phyloP scores from a whole-genome alignment of 768 basidiomycete species.

The Russula lepida region DNA sequence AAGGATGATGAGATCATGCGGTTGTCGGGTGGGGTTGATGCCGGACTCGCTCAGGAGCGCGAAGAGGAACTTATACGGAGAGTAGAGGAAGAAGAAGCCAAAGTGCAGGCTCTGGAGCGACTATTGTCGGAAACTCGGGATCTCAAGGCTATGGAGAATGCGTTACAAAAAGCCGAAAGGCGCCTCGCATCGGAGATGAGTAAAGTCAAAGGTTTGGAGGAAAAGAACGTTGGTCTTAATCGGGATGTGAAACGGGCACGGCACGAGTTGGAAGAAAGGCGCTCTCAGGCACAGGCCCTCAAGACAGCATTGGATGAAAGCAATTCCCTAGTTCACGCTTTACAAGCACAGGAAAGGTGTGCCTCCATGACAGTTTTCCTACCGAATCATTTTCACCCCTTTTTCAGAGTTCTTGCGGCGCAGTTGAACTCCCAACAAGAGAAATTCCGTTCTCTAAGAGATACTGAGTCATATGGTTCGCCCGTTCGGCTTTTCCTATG shows the following conservation, averaged over 20 bases:
- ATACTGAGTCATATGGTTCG: background rate
- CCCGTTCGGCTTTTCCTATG: too few species aligned
- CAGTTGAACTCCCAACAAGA: slow-evolving; percentile 8
- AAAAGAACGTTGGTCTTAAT: slow-evolving; percentile 38
- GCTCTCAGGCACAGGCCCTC: slow-evolving; percentile 25
- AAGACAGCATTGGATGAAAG: slow-evolving; percentile 20
- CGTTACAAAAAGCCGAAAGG: slow-evolving; percentile 19
- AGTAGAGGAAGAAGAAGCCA: slow-evolving; percentile 66
- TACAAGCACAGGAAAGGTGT: slow-evolving; percentile 26
- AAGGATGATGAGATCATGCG: slow-evolving; percentile 52
- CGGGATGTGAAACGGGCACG: slow-evolving; percentile 46
- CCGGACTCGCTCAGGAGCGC: slow-evolving; percentile 34
- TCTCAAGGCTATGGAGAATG: slow-evolving; percentile 30
- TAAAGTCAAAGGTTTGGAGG: slow-evolving; percentile 35
- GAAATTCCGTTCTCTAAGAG: background rate
- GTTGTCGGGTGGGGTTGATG: slow-evolving; percentile 32
- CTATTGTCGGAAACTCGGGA: slow-evolving; percentile 37
- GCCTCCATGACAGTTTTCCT: background rate
- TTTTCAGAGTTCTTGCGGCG: slow-evolving; percentile 9
- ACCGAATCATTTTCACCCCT: background rate
- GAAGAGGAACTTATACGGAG: slow-evolving; percentile 56
- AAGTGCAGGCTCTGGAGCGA: slow-evolving; percentile 49
- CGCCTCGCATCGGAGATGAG: slow-evolving; percentile 35
- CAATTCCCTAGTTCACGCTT: slow-evolving; percentile 23
- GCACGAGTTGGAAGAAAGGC: slow-evolving; percentile 35